Percentiles rank a stretch among this genome's conserved stretches.
Evolutionary conservation across 148 eudicot genomes (phyloP).

Genomic region (Fagopyrum esculentum): DNA sequence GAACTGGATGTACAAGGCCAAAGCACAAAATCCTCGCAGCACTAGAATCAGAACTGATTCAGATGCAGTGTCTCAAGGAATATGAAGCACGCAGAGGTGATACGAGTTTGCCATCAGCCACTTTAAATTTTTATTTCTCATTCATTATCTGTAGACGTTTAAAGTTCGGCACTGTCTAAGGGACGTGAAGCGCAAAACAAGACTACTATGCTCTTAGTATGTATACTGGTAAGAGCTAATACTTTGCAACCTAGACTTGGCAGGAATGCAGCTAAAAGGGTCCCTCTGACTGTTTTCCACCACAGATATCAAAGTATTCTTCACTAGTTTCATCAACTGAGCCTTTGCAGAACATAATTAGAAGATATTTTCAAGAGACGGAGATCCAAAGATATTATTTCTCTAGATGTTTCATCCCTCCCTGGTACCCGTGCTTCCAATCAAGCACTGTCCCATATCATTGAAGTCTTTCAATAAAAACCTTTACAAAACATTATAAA

Average conservation of each 20-base stretch:
- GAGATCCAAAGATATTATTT: neutral
- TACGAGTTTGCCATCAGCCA: no score
- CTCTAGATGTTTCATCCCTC: neutral
- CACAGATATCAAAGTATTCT: no score
- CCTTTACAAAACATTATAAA: neutral
- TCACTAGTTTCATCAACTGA: no score
- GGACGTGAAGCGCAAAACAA: neutral
- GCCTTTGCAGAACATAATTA: no score
- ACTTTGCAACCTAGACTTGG: neutral
- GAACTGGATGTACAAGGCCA: no score
- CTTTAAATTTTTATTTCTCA: no score
- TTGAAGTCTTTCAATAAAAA: neutral
- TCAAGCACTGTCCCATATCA: neutral
- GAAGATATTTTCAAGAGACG: neutral
- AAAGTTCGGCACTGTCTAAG: no score
- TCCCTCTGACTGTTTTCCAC: neutral
- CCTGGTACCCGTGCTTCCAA: neutral
- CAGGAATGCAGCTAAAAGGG: neutral
- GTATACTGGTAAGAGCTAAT: neutral
- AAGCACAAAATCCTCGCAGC: no score
- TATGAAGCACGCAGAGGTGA: neutral
- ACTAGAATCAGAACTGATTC: no score
- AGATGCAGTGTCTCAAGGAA: neutral
- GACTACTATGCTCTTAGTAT: neutral
- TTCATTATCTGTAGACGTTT: no score